phyloP scores from a whole-genome alignment of 805 yeast genomes.

The Candida yuanshanica region DNA sequence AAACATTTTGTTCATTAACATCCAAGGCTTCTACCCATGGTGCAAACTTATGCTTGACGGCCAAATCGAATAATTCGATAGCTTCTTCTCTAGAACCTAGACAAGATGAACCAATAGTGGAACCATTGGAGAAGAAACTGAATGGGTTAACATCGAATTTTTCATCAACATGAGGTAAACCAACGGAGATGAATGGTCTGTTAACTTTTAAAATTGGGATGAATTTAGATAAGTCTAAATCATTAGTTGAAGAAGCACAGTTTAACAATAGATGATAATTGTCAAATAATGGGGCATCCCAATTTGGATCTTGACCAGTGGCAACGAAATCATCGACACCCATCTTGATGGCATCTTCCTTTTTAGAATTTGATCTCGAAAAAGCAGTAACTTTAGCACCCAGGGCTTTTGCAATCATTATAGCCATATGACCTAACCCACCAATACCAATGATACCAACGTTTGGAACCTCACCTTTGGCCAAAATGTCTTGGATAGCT shows the following conservation, averaged over 20 bases:
- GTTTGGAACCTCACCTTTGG: constrained; percentile 25
- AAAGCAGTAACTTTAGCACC: constrained; percentile 57
- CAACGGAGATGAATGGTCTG: constrained; percentile 58
- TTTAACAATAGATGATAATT: constrained; percentile 42
- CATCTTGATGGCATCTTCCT: constrained; percentile 40
- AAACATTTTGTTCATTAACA: constrained; percentile 45
- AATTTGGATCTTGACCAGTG: constrained; percentile 41
- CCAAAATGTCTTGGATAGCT: constrained; percentile 21
- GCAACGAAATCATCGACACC: constrained; percentile 54
- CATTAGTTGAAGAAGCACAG: constrained; percentile 41
- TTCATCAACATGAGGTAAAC: constrained; percentile 51
- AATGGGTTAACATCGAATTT: constrained; percentile 39
- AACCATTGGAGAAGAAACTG: constrained; percentile 44
- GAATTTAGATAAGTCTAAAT: constrained; percentile 43
- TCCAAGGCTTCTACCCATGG: constrained; percentile 63
- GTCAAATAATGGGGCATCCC: constrained; percentile 30
- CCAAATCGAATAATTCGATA: constrained; percentile 57
- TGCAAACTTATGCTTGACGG: constrained; percentile 49
- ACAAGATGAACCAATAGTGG: constrained; percentile 51
- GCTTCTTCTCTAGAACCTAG: constrained; percentile 63
- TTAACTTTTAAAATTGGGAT: constrained; percentile 48
- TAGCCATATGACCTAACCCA: constrained; percentile 53
- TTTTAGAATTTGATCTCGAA: constrained; percentile 45
- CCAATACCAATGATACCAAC: constrained; percentile 54
- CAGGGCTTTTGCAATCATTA: constrained; percentile 51